phyloP scores from a whole-genome alignment of 306 rosid genomes.

The Delonix regia region DNA sequence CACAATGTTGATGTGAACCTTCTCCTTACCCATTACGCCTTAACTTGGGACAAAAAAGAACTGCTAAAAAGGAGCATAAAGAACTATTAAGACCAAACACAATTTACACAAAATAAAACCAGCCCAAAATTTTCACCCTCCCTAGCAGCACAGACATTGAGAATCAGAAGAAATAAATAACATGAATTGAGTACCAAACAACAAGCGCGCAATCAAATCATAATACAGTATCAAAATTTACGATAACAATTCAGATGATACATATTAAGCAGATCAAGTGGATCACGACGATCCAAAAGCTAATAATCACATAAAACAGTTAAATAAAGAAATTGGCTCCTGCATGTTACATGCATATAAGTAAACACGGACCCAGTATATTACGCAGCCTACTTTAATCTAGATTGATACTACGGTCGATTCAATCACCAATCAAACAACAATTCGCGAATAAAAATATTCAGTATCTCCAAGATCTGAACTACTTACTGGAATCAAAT shows the following conservation, averaged over 20 bases:
- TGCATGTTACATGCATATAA: neutral
- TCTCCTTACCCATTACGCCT: constrained; percentile 76
- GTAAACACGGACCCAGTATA: neutral
- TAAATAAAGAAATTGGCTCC: neutral
- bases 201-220: neutral
- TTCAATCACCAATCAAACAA: neutral
- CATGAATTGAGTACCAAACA: neutral
- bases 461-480: neutral
- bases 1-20: constrained; percentile 86
- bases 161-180: neutral
- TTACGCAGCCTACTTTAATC: too few relatives aligned
- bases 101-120: neutral
- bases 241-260: too few relatives aligned
- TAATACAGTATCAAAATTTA: neutral
- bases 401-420: neutral
- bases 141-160: neutral
- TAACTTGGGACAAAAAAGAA: neutral
- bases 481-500: neutral
- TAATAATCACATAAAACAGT: neutral
- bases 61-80: neutral
- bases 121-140: neutral
- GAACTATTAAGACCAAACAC: neutral
- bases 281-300: neutral
- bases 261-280: neutral
- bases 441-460: neutral